phyloP scores from a whole-genome alignment of 1,284 basidiomycete genomes.

The Ceratobasidium sp. region DNA sequence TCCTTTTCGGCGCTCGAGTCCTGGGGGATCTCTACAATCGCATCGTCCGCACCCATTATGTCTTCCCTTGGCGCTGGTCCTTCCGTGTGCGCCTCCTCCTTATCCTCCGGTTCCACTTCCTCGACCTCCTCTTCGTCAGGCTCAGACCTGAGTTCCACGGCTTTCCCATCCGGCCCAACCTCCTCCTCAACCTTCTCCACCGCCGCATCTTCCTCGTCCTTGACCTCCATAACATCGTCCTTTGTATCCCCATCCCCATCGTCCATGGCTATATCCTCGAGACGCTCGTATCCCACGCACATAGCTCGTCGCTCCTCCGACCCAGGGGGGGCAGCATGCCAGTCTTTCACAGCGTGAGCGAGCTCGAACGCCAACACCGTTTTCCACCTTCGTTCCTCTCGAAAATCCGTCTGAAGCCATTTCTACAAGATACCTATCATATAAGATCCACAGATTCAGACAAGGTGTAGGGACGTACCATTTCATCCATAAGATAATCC shows the following conservation, averaged over 20 bases:
- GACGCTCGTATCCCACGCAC: constrained; percentile 62
- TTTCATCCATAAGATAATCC: constrained; percentile 97
- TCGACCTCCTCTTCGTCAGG: constrained; percentile 51
- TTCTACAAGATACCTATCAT: constrained; percentile 65
- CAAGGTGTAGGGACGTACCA: constrained; percentile 69
- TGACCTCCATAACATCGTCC: constrained; percentile 50
- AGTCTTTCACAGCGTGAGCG: constrained; percentile 87
- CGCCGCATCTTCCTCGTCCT: constrained; percentile 1
- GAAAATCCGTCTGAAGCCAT: constrained; percentile 97
- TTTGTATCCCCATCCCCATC: constrained; percentile 47
- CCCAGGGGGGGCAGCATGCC: constrained; percentile 76
- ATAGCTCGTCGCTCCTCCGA: constrained; percentile 74
- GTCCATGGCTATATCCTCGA: constrained; percentile 24
- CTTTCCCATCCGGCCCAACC: constrained; percentile 51
- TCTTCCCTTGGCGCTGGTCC: constrained; percentile 57
- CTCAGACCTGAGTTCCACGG: constrained; percentile 44
- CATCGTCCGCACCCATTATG: constrained; percentile 51
- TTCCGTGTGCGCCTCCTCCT: constrained; percentile 18
- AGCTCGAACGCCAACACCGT: constrained; percentile 86
- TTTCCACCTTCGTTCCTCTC: constrained; percentile 96
- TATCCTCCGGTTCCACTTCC: constrained; percentile 64
- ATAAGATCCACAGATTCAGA: not conserved
- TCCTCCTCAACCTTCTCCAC: constrained; percentile 32
- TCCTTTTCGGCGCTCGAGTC: constrained; percentile 64
- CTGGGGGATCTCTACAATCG: constrained; percentile 65